Conservation (phyloP, 1,284 basidiomycete species). For the Ceratobasidium sp. region DNA sequence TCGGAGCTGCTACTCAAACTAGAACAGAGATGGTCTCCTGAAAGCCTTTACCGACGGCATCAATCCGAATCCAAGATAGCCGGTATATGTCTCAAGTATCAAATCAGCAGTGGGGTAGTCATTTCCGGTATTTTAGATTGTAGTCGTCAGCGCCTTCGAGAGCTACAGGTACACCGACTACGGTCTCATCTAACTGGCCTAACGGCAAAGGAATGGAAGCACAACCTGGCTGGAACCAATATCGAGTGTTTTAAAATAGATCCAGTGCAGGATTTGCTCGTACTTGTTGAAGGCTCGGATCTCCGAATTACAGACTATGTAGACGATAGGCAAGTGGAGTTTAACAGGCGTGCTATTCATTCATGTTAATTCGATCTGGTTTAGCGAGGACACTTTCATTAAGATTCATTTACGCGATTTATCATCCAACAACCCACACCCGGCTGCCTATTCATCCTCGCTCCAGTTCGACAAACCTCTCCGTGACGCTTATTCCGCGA, state of each 20-base stretch:
- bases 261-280: conserved; percentile 29
- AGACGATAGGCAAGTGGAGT: not conserved
- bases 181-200: conserved; percentile 23
- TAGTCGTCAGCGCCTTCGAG: not conserved
- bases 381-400: not conserved
- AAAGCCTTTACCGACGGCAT: not conserved
- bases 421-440: conserved; percentile 17
- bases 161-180: conserved; percentile 18
- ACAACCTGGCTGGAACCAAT: not conserved
- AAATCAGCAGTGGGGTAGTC: conserved; percentile 21
- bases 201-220: conserved; percentile 35
- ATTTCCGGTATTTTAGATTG: not conserved
- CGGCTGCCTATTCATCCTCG: not conserved
- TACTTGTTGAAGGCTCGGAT: conserved; percentile 17
- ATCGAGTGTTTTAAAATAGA: conserved; percentile 17
- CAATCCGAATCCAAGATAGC: conserved; percentile 13
- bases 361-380: not conserved
- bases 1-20: conserved; percentile 3
- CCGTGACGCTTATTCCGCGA: not conserved
- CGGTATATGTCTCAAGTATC: not conserved
- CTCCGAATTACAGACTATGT: not conserved
- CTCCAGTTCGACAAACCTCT: not conserved
- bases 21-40: conserved; percentile 12
- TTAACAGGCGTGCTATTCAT: not conserved
- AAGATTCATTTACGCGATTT: conserved; percentile 19